Base-by-base conservation (phyloP, 208 protist species). In the Trypanosoma brucei region DNA sequence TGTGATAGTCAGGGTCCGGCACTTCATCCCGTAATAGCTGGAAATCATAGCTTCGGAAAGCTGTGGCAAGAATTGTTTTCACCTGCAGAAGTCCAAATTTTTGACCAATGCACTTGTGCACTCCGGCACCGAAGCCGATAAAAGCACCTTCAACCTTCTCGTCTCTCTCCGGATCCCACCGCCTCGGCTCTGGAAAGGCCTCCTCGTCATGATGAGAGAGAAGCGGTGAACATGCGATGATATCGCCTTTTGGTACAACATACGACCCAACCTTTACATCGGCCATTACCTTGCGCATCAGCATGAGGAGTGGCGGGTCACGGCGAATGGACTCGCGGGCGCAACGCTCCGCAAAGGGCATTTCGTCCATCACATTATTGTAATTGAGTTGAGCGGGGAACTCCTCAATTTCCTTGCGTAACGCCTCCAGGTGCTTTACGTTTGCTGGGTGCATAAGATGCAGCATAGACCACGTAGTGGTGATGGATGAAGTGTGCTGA, bases 61-160 rank as follows among this genome's bases (percentile, higher is more conserved):
- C 73, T 22, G 87, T 90, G 33, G 83, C 76, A 48, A 94, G 80
- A 39, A 97, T 83, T 55, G 89, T 96, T 79, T 96, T 96, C 44
- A 97, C 88, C 77, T 97, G 93, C 34, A 97, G 68, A 38, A 93
- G 84, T 36, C 84, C 93, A 66, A 97, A 97, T 78, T 92, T 92
- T 72, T 96, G 90, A 13, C 93, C 93, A 64, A 96, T 91, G 79
- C 93, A 96, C 68, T 92, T 95, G 77, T 96, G 88, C 58, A 88
- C 79, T 35, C 87, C 86, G 52, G 79, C 84, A 69, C 93, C 93
- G 46, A 97, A 97, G 46, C 79, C 88, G 57, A 92, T 69, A 72
- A 83, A 93, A 65, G 85, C 72, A 38, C 88, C 87, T 3, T 86
- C 78, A 63, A 88, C 75, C 70, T 88, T 88, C 60, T 92, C 81